These are phyloP conservation scores for Backusella mclennaniae DNA, from an alignment of 192 early-diverging fungal genomes.

Conservation along the genomic window DNA sequence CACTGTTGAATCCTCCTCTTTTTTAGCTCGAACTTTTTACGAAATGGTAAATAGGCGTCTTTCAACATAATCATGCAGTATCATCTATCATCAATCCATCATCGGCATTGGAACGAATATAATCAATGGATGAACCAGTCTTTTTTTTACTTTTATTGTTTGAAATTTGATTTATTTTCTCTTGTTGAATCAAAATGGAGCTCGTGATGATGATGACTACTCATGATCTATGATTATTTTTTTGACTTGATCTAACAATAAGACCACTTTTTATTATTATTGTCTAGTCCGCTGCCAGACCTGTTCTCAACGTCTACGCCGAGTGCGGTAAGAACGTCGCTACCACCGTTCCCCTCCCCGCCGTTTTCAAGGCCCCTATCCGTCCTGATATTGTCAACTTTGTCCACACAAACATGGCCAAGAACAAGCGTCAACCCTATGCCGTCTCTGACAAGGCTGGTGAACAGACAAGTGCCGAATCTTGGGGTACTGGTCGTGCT, in stretches of 20 bases:
- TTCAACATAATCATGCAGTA: background rate
- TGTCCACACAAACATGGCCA: conserved; percentile 98
- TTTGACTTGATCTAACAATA: background rate
- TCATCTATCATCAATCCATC: background rate
- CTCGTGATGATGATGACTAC: background rate
- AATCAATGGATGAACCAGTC: background rate
- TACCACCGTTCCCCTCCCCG: conserved; percentile 82
- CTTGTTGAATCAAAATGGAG: background rate
- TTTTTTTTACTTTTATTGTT: background rate
- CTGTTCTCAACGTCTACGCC: conserved; percentile 91
- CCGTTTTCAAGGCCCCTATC: conserved; percentile 97
- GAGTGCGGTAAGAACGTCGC: conserved; percentile 64
- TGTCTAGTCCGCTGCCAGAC: conserved; percentile 60
- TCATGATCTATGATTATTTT: background rate
- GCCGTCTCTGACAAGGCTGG: conserved; percentile 88
- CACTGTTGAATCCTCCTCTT: background rate
- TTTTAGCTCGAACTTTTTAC: conserved; percentile 5
- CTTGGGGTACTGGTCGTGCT: conserved; percentile 99
- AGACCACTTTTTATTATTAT: background rate
- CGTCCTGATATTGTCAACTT: conserved; percentile 95
- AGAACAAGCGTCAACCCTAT: conserved; percentile 99
- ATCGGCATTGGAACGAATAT: background rate
- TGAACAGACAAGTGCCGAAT: conserved; percentile 82
- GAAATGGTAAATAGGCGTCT: background rate
- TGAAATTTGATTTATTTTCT: background rate